Base-by-base conservation (phyloP, 2,329 filamentous ascomycete genomes). In the Pseudogymnoascus sp. region DNA sequence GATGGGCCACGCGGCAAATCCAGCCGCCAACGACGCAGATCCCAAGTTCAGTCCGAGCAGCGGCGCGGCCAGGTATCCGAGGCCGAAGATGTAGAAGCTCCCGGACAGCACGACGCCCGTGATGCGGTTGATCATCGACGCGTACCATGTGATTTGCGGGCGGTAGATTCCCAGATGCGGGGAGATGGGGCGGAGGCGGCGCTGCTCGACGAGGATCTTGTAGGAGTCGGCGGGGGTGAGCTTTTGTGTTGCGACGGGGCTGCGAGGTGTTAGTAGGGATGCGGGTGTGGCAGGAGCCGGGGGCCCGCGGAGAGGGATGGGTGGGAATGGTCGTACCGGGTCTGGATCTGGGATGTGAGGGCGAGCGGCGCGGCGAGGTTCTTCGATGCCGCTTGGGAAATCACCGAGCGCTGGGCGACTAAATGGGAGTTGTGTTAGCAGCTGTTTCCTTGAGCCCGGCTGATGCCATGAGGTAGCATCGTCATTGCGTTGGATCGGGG, bases 131-230 rank as follows among this genome's bases (percentile, higher is more conserved):
- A 84, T 69, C 42, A 69, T 75, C 62, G 83, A 86, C 62, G 78
- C 75, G 70, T 83, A 81, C 87, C 85, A 89, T 69, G 87, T 87
- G 69, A 90, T 83, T 75, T 90, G 87, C 6, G 86, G 85, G 63
- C 77, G 75, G 80, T 90, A 90, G 81, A 91, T 90, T 70, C 74
- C 67, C 65, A 91, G 81, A 73, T 91, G 88, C 60, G 88, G 88
- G 60, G 87, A 79, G 70, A 88, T 79, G 66, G 88, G 88, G 64
- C 88, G 87, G 69, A 80, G 75, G 65, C 85, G 79, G 68, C 88
- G 87, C 76, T 91, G 88, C 67, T 83, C 80, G 65, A 80, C 81
- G 72, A 91, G 86, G 75, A 90, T 86, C 65, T 79, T 68, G 69
- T 78, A 69, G 66, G 74, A 77, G 63, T 79, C 73, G 52, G 71